Base-by-base conservation (phyloP, 2,329 filamentous ascomycete species). In the Davidsoniella virescens region DNA sequence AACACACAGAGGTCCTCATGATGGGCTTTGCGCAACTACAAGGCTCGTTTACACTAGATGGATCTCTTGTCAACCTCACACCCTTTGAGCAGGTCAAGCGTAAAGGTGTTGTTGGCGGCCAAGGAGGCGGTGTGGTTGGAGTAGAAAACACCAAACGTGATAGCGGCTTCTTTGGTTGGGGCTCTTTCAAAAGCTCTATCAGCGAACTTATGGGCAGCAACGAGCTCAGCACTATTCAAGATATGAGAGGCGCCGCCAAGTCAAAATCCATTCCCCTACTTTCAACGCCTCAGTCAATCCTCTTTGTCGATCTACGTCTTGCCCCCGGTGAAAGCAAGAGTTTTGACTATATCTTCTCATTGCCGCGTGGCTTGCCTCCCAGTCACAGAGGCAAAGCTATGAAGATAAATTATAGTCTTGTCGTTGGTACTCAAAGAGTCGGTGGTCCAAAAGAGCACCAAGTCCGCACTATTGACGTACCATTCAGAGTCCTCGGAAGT, bases 11-110 rank as follows among this genome's bases (percentile, higher is more conserved):
- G 62, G 81, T 82, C 1, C 67, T 98, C 49, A 93, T 98, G 79
- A 98, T 98, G 92, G 92, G 88, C 0, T 98, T 94, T 64, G 90
- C 86, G 2, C 92, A 98, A 59, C 78, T 96, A 2, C 84, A 87
- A 63, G 92, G 92, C 3, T 88, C 85, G 0, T 98, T 98, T 58
- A 87, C 80, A 0, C 67, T 98, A 5, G 92, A 98, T 60, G 87
- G 87, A 0, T 94, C 92, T 1, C 68, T 98, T 18, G 80, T 98
- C 53, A 90, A 93, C 58, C 80, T 93, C 38, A 79, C 79, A 0
- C 85, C 85, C 0, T 98, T 98, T 59, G 92, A 98, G 61, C 86
- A 93, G 59, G 88, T 96, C 38, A 98, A 98, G 64, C 77, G 88
- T 53, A 95, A 94, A 65, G 88, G 85, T 2, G 87, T 94, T 5